Conservation (phyloP, 345 rosid species). For the Noccaea bulbosa region DNA sequence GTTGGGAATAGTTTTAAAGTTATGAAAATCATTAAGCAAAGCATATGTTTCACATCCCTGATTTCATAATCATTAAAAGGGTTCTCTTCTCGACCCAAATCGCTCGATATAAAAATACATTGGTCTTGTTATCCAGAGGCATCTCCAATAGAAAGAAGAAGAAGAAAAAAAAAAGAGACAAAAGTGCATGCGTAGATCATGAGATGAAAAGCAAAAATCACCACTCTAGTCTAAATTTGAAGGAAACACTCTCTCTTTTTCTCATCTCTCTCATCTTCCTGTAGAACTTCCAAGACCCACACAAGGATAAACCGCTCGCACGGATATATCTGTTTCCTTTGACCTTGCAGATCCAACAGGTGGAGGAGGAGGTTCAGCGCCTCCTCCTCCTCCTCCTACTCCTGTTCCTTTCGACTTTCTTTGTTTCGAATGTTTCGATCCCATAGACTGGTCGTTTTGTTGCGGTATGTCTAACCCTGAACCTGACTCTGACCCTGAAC, state of each 20-base stretch:
- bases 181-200: slow-evolving; percentile 25
- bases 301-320: slow-evolving; percentile 30
- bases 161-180: slow-evolving; percentile 17
- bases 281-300: slow-evolving; percentile 42
- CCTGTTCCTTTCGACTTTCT: slow-evolving; percentile 24
- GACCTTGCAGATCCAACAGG: slow-evolving; percentile 4
- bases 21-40: slow-evolving; percentile 23
- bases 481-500: slow-evolving; percentile 35
- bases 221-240: slow-evolving; percentile 35
- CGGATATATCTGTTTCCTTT: slow-evolving; percentile 28
- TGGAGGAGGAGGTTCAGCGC: slow-evolving; percentile 8
- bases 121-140: slow-evolving; percentile 29
- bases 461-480: slow-evolving; percentile 32
- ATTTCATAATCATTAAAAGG: slow-evolving; percentile 29
- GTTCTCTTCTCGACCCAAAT: slow-evolving; percentile 18
- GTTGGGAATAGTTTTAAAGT: not conserved
- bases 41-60: slow-evolving; percentile 30
- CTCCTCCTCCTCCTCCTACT: slow-evolving; percentile 18
- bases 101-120: slow-evolving; percentile 21
- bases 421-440: slow-evolving; percentile 21
- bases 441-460: slow-evolving; percentile 20
- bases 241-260: not conserved
- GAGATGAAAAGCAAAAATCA: slow-evolving; percentile 30
- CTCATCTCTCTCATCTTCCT: slow-evolving; percentile 29
- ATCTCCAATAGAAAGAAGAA: slow-evolving; percentile 17